Conservation (phyloP, 2,329 filamentous ascomycete species). For the Trichoderma polysporum region DNA sequence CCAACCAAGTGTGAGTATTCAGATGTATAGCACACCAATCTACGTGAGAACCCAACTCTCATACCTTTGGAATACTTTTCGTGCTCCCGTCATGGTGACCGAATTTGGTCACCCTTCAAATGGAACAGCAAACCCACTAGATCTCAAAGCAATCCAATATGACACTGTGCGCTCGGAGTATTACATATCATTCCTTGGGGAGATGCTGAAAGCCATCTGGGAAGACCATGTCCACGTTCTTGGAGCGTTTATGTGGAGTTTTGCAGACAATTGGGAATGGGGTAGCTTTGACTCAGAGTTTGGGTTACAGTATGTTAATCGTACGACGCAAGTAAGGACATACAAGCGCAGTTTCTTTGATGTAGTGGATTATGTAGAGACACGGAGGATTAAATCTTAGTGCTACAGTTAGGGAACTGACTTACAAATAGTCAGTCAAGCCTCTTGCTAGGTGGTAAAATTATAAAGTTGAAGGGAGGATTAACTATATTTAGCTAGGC, state of each 20-base stretch:
- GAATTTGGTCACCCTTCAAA: slow-evolving; percentile 60
- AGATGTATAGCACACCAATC: background rate
- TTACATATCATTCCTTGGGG: slow-evolving; percentile 53
- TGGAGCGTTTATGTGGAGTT: slow-evolving; percentile 55
- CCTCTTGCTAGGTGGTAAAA: too few species aligned
- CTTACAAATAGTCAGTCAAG: too few species aligned
- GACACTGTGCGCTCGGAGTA: slow-evolving; percentile 49
- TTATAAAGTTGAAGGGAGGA: too few species aligned
- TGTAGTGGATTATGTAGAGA: background rate
- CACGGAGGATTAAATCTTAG: background rate
- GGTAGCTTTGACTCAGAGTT: slow-evolving; percentile 47
- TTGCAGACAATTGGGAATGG: slow-evolving; percentile 56
- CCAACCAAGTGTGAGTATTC: background rate
- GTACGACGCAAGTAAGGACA: slow-evolving; percentile 48
- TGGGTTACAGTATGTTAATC: slow-evolving; percentile 57
- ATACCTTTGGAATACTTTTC: slow-evolving; percentile 61
- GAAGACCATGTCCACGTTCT: slow-evolving; percentile 56
- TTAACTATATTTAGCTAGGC: too few species aligned
- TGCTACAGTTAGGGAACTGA: too few species aligned
- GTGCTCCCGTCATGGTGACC: slow-evolving; percentile 45
- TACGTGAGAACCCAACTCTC: slow-evolving; percentile 41
- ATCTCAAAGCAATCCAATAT: background rate
- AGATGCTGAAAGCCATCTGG: slow-evolving; percentile 55
- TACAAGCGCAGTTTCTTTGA: slow-evolving; percentile 42
- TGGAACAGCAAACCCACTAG: slow-evolving; percentile 37